Evolutionary conservation across 306 rosid genomes (phyloP).

Genomic region (Glycine soja): DNA sequence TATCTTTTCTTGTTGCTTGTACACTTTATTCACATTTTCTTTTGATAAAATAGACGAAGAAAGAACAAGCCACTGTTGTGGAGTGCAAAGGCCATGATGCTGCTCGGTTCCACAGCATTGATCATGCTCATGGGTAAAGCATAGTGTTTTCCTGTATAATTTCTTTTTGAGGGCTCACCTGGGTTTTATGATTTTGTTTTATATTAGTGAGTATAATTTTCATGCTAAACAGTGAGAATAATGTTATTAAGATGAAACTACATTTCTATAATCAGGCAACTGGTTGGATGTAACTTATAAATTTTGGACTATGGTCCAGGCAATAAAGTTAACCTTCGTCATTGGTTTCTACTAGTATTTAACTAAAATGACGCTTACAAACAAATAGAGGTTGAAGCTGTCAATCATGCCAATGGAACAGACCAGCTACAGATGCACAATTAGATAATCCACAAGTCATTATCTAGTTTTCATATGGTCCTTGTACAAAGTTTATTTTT

Average conservation of each 20-base stretch:
- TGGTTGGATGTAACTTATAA: no score
- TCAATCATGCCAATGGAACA: not conserved
- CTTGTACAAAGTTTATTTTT: not conserved
- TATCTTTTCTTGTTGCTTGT: conserved; percentile 31
- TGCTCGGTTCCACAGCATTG: conserved; percentile 74
- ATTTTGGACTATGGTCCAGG: no score
- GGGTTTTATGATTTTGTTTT: conserved; percentile 18
- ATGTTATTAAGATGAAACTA: conserved; percentile 4
- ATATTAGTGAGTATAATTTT: not conserved
- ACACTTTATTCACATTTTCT: conserved; percentile 36
- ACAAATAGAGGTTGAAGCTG: not conserved
- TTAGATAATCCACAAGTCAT: not conserved
- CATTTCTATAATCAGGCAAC: not conserved
- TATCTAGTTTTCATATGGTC: conserved; percentile 5
- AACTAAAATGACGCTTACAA: not conserved
- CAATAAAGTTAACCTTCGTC: no score
- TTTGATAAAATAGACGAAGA: conserved; percentile 63
- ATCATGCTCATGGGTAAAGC: conserved; percentile 88
- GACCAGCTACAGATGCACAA: conserved; percentile 1
- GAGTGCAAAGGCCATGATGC: conserved; percentile 97
- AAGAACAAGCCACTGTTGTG: conserved; percentile 71
- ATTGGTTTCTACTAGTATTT: no score
- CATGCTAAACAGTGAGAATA: conserved; percentile 20
- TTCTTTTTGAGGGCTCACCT: not conserved
- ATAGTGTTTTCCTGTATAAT: conserved; percentile 27